These are phyloP conservation scores for Pontederia crassipes DNA, from an alignment of 176 grass and related monocot species.

Conservation along the genomic window DNA sequence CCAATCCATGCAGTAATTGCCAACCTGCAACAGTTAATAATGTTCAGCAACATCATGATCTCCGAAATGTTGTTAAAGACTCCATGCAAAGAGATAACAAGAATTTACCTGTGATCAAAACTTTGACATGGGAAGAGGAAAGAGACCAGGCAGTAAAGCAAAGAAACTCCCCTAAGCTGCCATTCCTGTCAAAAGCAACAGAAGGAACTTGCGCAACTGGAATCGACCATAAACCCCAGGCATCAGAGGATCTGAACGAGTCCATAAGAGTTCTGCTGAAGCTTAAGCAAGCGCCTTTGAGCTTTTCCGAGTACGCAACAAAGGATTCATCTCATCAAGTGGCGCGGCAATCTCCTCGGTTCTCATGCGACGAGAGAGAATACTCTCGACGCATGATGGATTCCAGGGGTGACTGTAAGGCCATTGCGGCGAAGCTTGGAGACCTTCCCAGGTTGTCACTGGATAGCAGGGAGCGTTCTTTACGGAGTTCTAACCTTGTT, in stretches of 20 bases:
- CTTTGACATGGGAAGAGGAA: constrained; percentile 27
- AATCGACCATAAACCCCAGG: constrained; percentile 54
- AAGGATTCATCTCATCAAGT: neutral
- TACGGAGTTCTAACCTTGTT: constrained; percentile 19
- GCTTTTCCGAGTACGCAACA: constrained; percentile 8
- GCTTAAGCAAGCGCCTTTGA: constrained; percentile 3
- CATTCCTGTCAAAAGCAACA: constrained; percentile 70
- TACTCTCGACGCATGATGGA: constrained; percentile 23
- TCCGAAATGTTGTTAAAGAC: constrained; percentile 68
- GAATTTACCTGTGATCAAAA: constrained; percentile 36
- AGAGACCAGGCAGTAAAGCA: constrained; percentile 32
- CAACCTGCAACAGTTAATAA: neutral
- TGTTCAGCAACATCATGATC: constrained; percentile 8
- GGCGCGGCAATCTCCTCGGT: constrained; percentile 17
- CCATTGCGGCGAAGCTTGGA: constrained; percentile 30
- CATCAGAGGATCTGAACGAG: constrained; percentile 22
- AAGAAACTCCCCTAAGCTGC: constrained; percentile 75
- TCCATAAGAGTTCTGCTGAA: constrained; percentile 26
- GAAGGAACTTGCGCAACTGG: constrained; percentile 68
- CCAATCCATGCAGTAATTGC: neutral
- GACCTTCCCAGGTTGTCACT: constrained; percentile 85
- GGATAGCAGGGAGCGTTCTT: constrained; percentile 70
- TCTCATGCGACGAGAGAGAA: constrained; percentile 70
- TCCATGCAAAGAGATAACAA: constrained; percentile 47
- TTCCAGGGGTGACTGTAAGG: constrained; percentile 43